Conservation (phyloP, 768 basidiomycete genomes). For the Amanita rimosa region DNA sequence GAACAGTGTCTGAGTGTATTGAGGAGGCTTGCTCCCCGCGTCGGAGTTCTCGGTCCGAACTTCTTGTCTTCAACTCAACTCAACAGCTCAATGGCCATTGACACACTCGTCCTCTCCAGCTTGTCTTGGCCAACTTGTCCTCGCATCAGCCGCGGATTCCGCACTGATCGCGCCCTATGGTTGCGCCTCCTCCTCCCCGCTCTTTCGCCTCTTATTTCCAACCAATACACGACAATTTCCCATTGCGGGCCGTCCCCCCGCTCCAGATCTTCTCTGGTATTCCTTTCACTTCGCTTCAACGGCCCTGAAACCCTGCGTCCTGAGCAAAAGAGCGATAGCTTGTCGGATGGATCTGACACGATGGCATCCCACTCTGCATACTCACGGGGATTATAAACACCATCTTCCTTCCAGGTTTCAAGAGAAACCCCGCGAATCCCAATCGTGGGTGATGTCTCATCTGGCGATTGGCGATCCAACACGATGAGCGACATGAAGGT, state of each 20-base stretch:
- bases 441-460: constrained; percentile 11
- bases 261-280: too few species aligned
- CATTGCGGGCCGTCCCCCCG: constrained; percentile 26
- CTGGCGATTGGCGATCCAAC: constrained; percentile 9
- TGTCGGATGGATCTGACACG: constrained; percentile 42
- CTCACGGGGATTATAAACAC: constrained; percentile 53
- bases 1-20: too few species aligned
- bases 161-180: constrained; percentile 9
- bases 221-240: constrained; percentile 52
- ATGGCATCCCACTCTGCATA: too few species aligned
- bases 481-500: constrained; percentile 34
- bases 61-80: constrained; percentile 10
- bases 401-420: constrained; percentile 61
- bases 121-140: too few species aligned
- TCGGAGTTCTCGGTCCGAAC: not conserved
- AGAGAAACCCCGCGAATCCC: constrained; percentile 23
- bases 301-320: not conserved
- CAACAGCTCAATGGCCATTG: too few species aligned
- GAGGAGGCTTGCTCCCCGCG: too few species aligned
- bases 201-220: constrained; percentile 49
- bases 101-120: constrained; percentile 56
- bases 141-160: not conserved
- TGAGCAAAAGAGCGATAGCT: too few species aligned
- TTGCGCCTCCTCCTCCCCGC: constrained; percentile 39
- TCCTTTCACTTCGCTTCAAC: constrained; percentile 1